A percentile compares a stretch with the other conserved stretches of the same genome.
Conservation (phyloP, 2,329 filamentous ascomycete genomes). For the Anthostomella pinea region DNA sequence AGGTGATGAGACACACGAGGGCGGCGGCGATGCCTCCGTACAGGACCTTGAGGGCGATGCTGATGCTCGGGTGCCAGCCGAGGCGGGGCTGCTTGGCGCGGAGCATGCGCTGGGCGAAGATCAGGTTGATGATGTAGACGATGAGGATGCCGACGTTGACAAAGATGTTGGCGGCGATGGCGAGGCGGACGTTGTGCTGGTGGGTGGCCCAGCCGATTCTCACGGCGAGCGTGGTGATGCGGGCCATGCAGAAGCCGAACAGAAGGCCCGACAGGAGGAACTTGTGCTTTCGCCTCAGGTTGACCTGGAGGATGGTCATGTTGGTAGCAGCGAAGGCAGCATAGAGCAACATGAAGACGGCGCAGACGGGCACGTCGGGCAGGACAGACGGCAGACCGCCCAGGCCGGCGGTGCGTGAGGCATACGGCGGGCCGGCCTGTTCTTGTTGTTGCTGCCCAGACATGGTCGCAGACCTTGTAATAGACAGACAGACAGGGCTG, state of each 20-base stretch:
- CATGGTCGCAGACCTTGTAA: slow-evolving; percentile 10
- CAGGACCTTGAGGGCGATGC: slow-evolving; percentile 25
- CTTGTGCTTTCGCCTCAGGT: slow-evolving; percentile 35
- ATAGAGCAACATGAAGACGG: slow-evolving; percentile 61
- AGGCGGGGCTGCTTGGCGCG: slow-evolving; percentile 35
- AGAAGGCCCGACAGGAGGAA: slow-evolving; percentile 36
- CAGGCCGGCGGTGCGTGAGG: slow-evolving; percentile 44
- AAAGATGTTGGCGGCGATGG: slow-evolving; percentile 35
- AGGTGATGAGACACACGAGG: slow-evolving; percentile 32
- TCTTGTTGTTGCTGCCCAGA: slow-evolving; percentile 19
- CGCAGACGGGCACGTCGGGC: slow-evolving; percentile 63
- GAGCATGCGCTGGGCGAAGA: slow-evolving; percentile 38
- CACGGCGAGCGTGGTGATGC: slow-evolving; percentile 33
- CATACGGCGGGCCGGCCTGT: slow-evolving; percentile 37
- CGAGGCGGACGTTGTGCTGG: slow-evolving; percentile 27
- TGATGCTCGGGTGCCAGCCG: slow-evolving; percentile 34
- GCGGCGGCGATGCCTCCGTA: slow-evolving; percentile 27
- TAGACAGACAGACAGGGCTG: too few relatives aligned
- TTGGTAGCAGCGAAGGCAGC: slow-evolving; percentile 50
- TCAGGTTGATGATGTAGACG: slow-evolving; percentile 37
- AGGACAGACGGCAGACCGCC: slow-evolving; percentile 55
- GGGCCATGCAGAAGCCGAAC: slow-evolving; percentile 37
- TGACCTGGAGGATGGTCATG: slow-evolving; percentile 52
- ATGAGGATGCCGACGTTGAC: slow-evolving; percentile 37
- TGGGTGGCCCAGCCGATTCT: slow-evolving; percentile 35